These are phyloP conservation scores for Candida ulmi DNA, from an alignment of 805 yeast genomes.

Conservation along the genomic window DNA sequence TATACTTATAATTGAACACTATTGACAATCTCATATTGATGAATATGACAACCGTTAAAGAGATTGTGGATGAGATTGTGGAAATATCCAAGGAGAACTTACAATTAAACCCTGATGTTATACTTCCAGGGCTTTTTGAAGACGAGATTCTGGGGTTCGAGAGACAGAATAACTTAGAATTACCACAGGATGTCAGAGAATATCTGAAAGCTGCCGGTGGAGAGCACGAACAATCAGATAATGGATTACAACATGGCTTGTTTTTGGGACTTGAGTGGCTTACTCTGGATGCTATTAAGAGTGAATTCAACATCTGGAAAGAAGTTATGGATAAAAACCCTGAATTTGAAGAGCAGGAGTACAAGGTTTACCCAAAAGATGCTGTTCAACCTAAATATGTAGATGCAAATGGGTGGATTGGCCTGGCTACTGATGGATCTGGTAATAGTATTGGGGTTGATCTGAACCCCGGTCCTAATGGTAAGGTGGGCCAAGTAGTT, in stretches of 20 bases:
- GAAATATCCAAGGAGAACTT: neutral
- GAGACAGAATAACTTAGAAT: neutral
- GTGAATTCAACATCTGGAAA: slow-evolving; percentile 11
- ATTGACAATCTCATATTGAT: no score
- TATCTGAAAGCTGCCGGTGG: neutral
- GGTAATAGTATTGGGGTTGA: slow-evolving; percentile 16
- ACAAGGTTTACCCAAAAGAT: slow-evolving; percentile 6
- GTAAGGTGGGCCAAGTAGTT: slow-evolving; percentile 12
- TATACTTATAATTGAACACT: no score
- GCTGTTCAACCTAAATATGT: slow-evolving; percentile 5
- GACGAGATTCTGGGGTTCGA: neutral
- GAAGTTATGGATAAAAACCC: slow-evolving; percentile 9
- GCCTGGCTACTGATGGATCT: slow-evolving; percentile 10
- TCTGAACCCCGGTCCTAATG: slow-evolving; percentile 12
- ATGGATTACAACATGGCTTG: slow-evolving; percentile 2
- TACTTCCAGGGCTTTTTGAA: neutral
- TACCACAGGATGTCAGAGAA: neutral
- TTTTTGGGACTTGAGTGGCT: slow-evolving; percentile 7
- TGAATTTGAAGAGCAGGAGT: slow-evolving; percentile 4
- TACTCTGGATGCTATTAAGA: slow-evolving; percentile 5
- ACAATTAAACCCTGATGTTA: neutral
- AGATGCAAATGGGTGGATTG: slow-evolving; percentile 10
- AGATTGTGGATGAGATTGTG: no score
- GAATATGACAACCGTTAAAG: no score
- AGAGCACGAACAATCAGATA: no score